Percentiles rank a stretch among this genome's conserved stretches.
Conservation (phyloP, 805 yeast genomes). For the Huiozyma sinensis region DNA sequence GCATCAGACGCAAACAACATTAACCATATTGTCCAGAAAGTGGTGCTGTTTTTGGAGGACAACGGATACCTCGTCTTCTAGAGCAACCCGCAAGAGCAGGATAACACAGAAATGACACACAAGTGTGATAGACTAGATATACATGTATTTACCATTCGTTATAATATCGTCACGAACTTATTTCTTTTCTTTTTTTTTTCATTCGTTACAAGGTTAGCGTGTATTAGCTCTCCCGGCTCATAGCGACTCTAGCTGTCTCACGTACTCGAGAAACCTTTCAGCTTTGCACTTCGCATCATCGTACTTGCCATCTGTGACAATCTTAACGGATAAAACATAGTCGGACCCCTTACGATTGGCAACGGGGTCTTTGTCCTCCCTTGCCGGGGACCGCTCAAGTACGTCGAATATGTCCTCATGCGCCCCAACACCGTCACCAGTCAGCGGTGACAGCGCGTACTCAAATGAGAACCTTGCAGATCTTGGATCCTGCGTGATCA, state of each 20-base stretch:
- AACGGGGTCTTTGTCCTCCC: background rate
- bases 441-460: slow-evolving; percentile 13
- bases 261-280: slow-evolving; percentile 14
- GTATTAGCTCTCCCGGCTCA: background rate
- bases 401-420: slow-evolving; percentile 4
- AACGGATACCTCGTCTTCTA: slow-evolving; percentile 50
- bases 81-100: background rate
- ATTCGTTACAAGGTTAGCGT: too few species aligned
- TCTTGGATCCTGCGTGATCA: slow-evolving; percentile 35
- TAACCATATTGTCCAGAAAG: slow-evolving; percentile 61
- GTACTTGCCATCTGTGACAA: slow-evolving; percentile 13
- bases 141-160: too few species aligned
- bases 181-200: too few species aligned
- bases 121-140: background rate
- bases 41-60: slow-evolving; percentile 61
- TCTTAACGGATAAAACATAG: slow-evolving; percentile 14
- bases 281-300: slow-evolving; percentile 19
- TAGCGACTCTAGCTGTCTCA: slow-evolving; percentile 10
- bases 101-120: background rate
- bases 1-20: slow-evolving; percentile 41
- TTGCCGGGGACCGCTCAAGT: background rate
- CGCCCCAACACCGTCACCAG: background rate
- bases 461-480: slow-evolving; percentile 19
- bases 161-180: too few species aligned
- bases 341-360: slow-evolving; percentile 1